phyloP scores from a whole-genome alignment of 768 basidiomycete species.

The Suillus clintonianus region DNA sequence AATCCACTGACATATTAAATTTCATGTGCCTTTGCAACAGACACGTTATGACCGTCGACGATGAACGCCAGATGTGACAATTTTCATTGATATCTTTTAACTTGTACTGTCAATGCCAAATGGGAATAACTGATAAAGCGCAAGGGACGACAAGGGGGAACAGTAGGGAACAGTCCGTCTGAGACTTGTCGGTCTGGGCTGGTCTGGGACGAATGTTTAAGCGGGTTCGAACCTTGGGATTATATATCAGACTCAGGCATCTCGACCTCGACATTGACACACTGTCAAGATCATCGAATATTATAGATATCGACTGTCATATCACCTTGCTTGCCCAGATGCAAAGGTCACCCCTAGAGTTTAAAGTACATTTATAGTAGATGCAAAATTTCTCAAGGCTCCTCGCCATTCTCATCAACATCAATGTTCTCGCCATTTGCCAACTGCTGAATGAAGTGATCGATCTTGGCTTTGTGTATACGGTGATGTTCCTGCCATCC shows the following conservation, averaged over 20 bases:
- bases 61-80: background rate
- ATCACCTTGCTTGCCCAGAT: background rate
- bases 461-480: conserved; percentile 85
- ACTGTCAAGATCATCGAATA: background rate
- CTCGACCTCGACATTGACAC: background rate
- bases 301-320: background rate
- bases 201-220: background rate
- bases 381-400: conserved; percentile 23
- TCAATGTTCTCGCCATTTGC: conserved; percentile 57
- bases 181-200: too few relatives aligned
- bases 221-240: background rate
- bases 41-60: background rate
- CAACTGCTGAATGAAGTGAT: conserved; percentile 70
- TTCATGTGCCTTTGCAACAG: background rate
- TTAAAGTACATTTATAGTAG: background rate
- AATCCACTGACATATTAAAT: background rate
- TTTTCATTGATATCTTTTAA: background rate
- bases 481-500: conserved; percentile 93
- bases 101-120: background rate
- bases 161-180: too few relatives aligned
- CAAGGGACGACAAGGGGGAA: too few relatives aligned
- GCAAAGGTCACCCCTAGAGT: background rate
- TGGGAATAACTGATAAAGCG: background rate
- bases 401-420: conserved; percentile 24
- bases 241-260: background rate